Conservation (phyloP, 208 protist genomes). For the Naegleria gruberi region DNA sequence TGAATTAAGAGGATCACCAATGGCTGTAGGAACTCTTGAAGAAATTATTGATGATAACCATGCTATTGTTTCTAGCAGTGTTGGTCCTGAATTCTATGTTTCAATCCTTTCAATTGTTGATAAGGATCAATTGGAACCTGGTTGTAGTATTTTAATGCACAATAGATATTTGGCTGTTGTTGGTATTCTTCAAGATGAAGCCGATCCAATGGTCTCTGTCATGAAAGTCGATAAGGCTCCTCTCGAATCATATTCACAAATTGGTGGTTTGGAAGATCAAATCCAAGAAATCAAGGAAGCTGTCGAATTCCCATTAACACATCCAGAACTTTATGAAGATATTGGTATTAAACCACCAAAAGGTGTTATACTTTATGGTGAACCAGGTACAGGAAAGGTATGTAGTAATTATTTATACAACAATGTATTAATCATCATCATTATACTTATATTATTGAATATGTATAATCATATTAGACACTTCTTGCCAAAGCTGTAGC, state of each 20-base stretch:
- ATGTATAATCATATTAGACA: conserved; percentile 84
- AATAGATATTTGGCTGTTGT: conserved; percentile 91
- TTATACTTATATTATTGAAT: conserved; percentile 26
- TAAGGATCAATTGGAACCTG: conserved; percentile 95
- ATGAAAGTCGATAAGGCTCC: conserved; percentile 99
- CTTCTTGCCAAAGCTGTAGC: conserved; percentile 99
- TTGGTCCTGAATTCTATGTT: conserved; percentile 97
- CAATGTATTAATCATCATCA: conserved; percentile 26
- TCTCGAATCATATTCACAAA: conserved; percentile 96
- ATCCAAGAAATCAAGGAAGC: conserved; percentile 99
- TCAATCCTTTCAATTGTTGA: conserved; percentile 98
- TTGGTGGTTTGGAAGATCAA: conserved; percentile 97
- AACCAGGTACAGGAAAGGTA: conserved; percentile 95
- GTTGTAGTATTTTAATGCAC: conserved; percentile 91
- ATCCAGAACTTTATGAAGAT: conserved; percentile 99
- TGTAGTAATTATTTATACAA: too few species aligned
- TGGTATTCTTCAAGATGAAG: conserved; percentile 94
- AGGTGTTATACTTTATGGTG: conserved; percentile 98
- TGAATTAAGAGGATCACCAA: conserved; percentile 92
- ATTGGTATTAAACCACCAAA: conserved; percentile 99
- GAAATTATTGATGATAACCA: conserved; percentile 99
- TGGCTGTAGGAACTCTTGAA: conserved; percentile 96
- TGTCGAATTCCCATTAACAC: conserved; percentile 98
- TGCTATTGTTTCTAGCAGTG: conserved; percentile 88
- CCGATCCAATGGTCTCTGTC: conserved; percentile 96